Percentiles rank a stretch among this genome's conserved stretches.
Evolutionary conservation across 169 alveolate genomes (phyloP).

Genomic region (Babesia caballi): DNA sequence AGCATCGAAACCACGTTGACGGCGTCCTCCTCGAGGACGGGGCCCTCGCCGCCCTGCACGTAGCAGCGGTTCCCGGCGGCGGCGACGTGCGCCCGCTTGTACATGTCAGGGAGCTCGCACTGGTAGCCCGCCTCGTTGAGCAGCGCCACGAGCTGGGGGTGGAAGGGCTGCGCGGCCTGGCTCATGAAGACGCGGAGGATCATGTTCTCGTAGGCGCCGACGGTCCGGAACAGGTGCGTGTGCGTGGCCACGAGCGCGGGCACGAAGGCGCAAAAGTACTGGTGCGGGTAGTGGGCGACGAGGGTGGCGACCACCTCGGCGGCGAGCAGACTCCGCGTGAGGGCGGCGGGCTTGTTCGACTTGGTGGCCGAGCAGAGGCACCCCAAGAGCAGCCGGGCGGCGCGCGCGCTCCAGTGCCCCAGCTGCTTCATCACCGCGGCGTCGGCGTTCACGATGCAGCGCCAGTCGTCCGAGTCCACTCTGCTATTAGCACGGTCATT

Average conservation of each 20-base stretch:
- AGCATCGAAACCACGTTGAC: conserved; percentile 5
- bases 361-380: conserved; percentile 13
- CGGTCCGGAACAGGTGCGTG: conserved; percentile 10
- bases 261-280: conserved; percentile 8
- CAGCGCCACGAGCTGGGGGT: conserved; percentile 1
- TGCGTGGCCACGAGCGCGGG: conserved; percentile 15
- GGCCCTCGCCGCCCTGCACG: neutral
- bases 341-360: conserved; percentile 1
- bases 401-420: conserved; percentile 4
- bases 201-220: conserved; percentile 16
- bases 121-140: conserved; percentile 27
- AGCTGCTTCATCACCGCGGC: conserved; percentile 12
- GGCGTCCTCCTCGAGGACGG: conserved; percentile 12
- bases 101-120: conserved; percentile 13
- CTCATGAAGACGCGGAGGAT: conserved; percentile 44
- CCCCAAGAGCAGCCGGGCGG: neutral
- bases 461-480: conserved; percentile 4
- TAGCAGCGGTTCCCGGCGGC: conserved; percentile 22
- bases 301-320: conserved; percentile 39
- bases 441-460: neutral
- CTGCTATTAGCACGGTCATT: neutral
- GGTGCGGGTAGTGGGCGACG: conserved; percentile 19
- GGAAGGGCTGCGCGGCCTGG: conserved; percentile 2
- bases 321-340: conserved; percentile 32
- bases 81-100: conserved; percentile 26